Conservation (phyloP, 2,329 filamentous ascomycete genomes). For the Colletotrichum sp. region DNA sequence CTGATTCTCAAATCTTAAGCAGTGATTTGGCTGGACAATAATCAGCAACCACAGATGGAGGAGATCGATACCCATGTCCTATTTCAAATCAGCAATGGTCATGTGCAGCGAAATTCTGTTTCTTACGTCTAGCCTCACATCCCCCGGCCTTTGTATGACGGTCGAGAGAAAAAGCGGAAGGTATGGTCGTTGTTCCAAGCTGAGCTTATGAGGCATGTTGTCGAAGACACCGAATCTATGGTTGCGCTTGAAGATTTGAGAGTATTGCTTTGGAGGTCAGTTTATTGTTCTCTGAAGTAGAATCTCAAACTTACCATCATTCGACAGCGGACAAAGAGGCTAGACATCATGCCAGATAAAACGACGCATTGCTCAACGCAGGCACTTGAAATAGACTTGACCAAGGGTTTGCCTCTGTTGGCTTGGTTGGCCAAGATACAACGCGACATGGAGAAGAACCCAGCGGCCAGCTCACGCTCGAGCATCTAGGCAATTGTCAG, state of each 20-base stretch:
- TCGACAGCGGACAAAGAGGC: conserved; percentile 48
- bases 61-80: conserved; percentile 47
- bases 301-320: conserved; percentile 37
- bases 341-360: conserved; percentile 50
- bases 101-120: background rate
- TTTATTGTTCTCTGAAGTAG: conserved; percentile 10
- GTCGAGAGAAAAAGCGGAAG: conserved; percentile 56
- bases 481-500: conserved; percentile 37
- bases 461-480: conserved; percentile 51
- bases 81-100: background rate
- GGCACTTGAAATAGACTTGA: conserved; percentile 17
- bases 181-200: conserved; percentile 45
- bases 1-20: conserved; percentile 52
- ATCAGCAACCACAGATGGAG: conserved; percentile 58
- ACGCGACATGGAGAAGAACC: conserved; percentile 53
- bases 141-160: conserved; percentile 46
- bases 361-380: conserved; percentile 50
- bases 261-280: conserved; percentile 38
- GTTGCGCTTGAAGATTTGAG: conserved; percentile 49
- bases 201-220: conserved; percentile 40
- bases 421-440: conserved; percentile 33
- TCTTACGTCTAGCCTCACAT: conserved; percentile 48
- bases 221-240: conserved; percentile 55
- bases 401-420: background rate
- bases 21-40: conserved; percentile 52